These are phyloP conservation scores for Coemansia sp. DNA, from an alignment of 192 early-diverging fungal species.

Conservation along the genomic window DNA sequence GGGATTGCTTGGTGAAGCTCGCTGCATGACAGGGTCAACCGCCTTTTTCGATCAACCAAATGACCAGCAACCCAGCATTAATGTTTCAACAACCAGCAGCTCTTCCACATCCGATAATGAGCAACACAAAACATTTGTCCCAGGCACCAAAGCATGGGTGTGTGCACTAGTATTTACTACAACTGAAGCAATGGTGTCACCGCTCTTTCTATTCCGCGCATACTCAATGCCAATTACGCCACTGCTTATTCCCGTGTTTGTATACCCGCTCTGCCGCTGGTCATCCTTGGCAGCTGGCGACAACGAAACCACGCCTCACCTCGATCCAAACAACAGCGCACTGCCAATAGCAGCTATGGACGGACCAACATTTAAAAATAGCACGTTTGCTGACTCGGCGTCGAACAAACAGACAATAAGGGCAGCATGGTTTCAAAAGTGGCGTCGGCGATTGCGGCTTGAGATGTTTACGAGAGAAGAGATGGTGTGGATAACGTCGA, in stretches of 20 bases:
- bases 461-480: conserved; percentile 27
- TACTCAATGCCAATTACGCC: conserved; percentile 46
- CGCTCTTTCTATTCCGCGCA: conserved; percentile 44
- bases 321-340: not conserved
- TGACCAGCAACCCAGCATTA: not conserved
- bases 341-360: not conserved
- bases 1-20: not conserved
- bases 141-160: conserved; percentile 32
- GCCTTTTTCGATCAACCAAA: not conserved
- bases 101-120: not conserved
- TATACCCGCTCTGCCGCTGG: conserved; percentile 34
- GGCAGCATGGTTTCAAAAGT: not conserved
- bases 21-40: not conserved
- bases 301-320: not conserved
- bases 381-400: not conserved
- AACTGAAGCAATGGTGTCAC: conserved; percentile 29
- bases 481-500: conserved; percentile 46
- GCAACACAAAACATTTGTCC: not conserved
- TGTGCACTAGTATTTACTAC: conserved; percentile 36
- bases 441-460: conserved; percentile 2
- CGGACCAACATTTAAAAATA: conserved; percentile 6
- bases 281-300: not conserved
- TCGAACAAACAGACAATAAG: not conserved
- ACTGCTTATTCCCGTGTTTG: conserved; percentile 36
- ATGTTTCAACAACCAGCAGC: not conserved